Evolutionary conservation across 768 basidiomycete genomes (phyloP), one percentile per base, ranked within the genome.

Genomic region (Cyclocybe cylindracea): DNA sequence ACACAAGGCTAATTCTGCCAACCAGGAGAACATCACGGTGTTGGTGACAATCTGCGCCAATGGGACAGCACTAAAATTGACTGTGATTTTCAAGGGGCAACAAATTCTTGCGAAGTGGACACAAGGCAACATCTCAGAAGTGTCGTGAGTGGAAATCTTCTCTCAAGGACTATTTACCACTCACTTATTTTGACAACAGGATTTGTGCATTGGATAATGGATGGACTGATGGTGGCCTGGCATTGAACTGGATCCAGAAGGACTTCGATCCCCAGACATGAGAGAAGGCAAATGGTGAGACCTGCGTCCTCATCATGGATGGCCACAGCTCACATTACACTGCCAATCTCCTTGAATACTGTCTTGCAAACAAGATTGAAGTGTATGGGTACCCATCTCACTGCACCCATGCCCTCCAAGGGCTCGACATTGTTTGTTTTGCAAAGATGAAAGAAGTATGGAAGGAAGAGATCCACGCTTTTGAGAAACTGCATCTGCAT

Each of bases 341-440:
- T 3, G 29, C 37, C 6, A 40, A 46, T 6, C 60, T 78, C 40
- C 61, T 80, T 18, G 49, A 70, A 8, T 75, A 63, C 61, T 62
- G 66, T 0, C 8, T 19, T 4, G 55, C 53, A 40, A 57, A 74
- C 59, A 74, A 76, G 47, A 78, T 80, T 44, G 38, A 53, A 3
- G 48, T 78, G 10, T 54, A 72, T 11, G 67, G 65, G 2, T 77
- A 76, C 54, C 76, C 69, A 50, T 61, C 70, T 10, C 73, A 76
- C 43, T 73, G 70, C 52, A 76, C 69, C 0, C 70, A 78, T 62
- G 66, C 65, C 0, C 59, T 74, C 4, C 76, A 78, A 55, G 73
- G 74, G 7, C 70, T 78, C 16, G 72, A 78, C 59, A 73, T 77
- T 16, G 71, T 73, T 2, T 74, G 72, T 51, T 78, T 78, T 57